Percentiles rank a stretch among this genome's conserved stretches.
Evolutionary conservation across 2,329 filamentous ascomycete species (phyloP).

Genomic region (Hypoxylon sp.): DNA sequence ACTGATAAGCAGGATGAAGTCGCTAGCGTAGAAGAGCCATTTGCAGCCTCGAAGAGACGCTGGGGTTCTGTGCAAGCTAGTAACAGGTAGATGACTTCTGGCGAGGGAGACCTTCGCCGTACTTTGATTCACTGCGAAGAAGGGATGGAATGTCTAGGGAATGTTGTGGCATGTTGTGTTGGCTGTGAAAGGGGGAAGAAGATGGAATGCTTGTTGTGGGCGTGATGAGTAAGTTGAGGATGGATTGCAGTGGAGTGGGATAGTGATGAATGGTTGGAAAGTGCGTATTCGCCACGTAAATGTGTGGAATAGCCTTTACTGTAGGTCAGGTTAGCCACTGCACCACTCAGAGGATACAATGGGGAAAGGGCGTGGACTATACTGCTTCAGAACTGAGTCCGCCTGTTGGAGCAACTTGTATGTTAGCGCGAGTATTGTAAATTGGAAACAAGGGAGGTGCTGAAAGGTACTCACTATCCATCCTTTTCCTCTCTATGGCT

Average conservation of each 20-base stretch:
- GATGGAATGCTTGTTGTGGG: background rate
- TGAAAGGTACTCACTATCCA: slow-evolving; percentile 1
- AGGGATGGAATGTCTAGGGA: background rate
- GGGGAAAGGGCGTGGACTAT: background rate
- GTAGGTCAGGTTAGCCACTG: background rate
- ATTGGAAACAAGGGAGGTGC: background rate
- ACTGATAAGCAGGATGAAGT: slow-evolving; percentile 24
- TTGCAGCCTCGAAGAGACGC: slow-evolving; percentile 11
- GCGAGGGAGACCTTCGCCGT: slow-evolving; percentile 2
- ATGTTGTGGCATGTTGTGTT: background rate
- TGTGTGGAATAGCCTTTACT: background rate
- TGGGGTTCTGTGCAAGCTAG: slow-evolving; percentile 7
- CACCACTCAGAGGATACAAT: background rate
- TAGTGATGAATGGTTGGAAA: background rate
- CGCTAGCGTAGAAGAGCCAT: slow-evolving; percentile 25
- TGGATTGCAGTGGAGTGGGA: background rate
- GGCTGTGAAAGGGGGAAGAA: background rate
- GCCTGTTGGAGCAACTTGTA: background rate
- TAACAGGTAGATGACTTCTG: background rate
- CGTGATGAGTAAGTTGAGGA: background rate
- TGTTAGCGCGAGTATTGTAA: background rate
- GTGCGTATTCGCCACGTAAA: background rate
- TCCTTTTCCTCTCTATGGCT: background rate
- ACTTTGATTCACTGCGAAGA: slow-evolving; percentile 11
- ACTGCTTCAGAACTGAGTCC: background rate